These are phyloP conservation scores for Harringtonia lauricola DNA, from an alignment of 2,329 filamentous ascomycete genomes.

Conservation along the genomic window DNA sequence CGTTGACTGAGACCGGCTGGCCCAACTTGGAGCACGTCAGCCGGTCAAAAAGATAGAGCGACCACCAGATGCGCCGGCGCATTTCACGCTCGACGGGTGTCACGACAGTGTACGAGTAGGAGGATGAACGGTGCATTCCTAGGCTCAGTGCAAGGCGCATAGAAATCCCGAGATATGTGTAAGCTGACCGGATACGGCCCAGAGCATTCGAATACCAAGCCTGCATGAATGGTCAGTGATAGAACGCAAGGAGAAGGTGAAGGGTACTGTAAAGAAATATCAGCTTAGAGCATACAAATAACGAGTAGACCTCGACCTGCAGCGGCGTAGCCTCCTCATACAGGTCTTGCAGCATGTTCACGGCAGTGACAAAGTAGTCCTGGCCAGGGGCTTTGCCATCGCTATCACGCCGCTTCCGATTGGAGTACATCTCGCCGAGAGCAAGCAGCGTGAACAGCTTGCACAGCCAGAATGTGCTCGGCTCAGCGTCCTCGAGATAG, in stretches of 20 bases:
- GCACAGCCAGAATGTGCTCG: not conserved
- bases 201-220: conserved; percentile 4
- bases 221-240: not conserved
- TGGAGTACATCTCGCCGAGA: conserved; percentile 5
- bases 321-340: conserved; percentile 4
- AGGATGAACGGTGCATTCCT: conserved; percentile 29
- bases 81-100: conserved; percentile 25
- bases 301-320: not conserved
- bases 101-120: conserved; percentile 23
- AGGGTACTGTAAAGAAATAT: too few species aligned
- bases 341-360: not conserved
- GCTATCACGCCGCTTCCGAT: not conserved
- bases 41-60: conserved; percentile 31
- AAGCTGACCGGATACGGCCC: conserved; percentile 2
- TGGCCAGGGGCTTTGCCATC: conserved; percentile 3
- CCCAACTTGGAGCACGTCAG: conserved; percentile 38
- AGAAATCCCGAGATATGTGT: conserved; percentile 27
- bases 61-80: conserved; percentile 31
- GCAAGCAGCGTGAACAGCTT: conserved; percentile 6
- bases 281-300: not conserved
- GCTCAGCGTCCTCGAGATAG: not conserved
- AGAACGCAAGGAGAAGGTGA: not conserved
- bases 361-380: conserved; percentile 1
- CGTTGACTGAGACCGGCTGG: conserved; percentile 33
- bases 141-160: conserved; percentile 31